Conservation (phyloP, 2,329 filamentous ascomycete species). For the Tolypocladium ophioglossoides region DNA sequence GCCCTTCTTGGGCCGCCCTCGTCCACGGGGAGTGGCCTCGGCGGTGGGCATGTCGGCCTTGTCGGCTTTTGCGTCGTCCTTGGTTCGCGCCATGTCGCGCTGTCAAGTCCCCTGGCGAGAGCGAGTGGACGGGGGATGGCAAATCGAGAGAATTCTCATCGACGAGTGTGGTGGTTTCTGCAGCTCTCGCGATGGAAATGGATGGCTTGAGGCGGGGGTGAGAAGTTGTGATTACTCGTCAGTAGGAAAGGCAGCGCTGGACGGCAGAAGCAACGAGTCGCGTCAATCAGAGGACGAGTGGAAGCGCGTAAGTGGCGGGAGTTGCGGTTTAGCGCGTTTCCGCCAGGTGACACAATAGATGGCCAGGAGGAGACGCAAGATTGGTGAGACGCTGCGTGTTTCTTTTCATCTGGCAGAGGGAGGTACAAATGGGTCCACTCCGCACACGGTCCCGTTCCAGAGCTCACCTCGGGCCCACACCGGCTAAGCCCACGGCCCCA, state of each 20-base stretch:
- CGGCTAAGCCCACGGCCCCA: neutral
- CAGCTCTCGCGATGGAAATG: too few relatives aligned
- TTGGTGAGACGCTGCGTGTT: too few relatives aligned
- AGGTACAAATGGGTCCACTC: too few relatives aligned
- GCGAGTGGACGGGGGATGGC: neutral
- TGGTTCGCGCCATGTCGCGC: slow-evolving; percentile 20
- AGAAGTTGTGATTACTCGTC: neutral
- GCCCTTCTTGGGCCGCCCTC: slow-evolving; percentile 3
- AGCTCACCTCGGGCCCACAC: neutral
- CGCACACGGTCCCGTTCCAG: neutral
- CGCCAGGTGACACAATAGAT: neutral
- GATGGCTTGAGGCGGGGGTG: neutral
- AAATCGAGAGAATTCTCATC: neutral
- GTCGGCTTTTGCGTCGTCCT: slow-evolving; percentile 14
- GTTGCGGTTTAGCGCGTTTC: neutral
- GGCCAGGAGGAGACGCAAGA: neutral
- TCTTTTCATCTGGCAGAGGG: neutral
- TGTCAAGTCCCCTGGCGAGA: neutral
- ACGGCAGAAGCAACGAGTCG: too few relatives aligned
- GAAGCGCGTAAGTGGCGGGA: neutral
- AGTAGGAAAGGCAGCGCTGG: neutral
- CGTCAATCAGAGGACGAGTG: neutral
- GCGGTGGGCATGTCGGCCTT: neutral
- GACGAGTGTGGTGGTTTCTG: neutral
- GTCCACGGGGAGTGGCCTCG: slow-evolving; percentile 15